Percentiles rank a stretch among this genome's conserved stretches.
These are phyloP conservation scores for Leccinum barrowsii DNA, from an alignment of 768 basidiomycete species.

Conservation along the genomic window DNA sequence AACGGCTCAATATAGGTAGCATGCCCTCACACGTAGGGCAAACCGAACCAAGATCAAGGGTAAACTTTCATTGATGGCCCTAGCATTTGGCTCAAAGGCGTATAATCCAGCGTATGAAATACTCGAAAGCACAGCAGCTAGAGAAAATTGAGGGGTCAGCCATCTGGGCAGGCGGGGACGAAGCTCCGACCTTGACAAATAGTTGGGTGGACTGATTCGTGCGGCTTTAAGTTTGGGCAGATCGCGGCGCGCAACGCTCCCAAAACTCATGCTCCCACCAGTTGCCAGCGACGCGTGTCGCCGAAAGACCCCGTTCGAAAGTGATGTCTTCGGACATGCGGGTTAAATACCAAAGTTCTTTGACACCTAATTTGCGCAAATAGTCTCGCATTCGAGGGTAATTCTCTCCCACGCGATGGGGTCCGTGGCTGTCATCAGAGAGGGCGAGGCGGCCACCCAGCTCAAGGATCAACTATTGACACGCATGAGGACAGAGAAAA, in stretches of 20 bases:
- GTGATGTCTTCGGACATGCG: slow-evolving; percentile 32
- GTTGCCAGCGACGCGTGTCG: slow-evolving; percentile 44
- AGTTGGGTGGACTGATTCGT: slow-evolving; percentile 3
- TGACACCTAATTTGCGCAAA: slow-evolving; percentile 54
- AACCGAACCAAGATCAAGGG: slow-evolving; percentile 3
- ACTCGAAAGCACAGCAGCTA: slow-evolving; percentile 16
- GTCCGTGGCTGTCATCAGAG: slow-evolving; percentile 96
- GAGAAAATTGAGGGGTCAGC: slow-evolving; percentile 11
- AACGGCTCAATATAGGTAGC: slow-evolving; percentile 5
- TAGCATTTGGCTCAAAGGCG: slow-evolving; percentile 6
- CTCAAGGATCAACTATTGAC: slow-evolving; percentile 61
- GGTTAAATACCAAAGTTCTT: slow-evolving; percentile 61
- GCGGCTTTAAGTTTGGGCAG: slow-evolving; percentile 14
- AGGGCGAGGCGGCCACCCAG: slow-evolving; percentile 74
- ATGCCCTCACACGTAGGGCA: background rate
- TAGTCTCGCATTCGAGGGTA: slow-evolving; percentile 68
- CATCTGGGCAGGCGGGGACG: slow-evolving; percentile 13
- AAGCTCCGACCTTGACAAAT: slow-evolving; percentile 22
- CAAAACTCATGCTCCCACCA: slow-evolving; percentile 67
- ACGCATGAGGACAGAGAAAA: slow-evolving; percentile 12
- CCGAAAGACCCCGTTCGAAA: slow-evolving; percentile 32
- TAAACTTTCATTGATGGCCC: background rate
- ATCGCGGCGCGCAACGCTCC: slow-evolving; percentile 26
- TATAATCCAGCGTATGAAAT: slow-evolving; percentile 14
- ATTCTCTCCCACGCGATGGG: slow-evolving; percentile 83